phyloP scores from a whole-genome alignment of 1,139 yeast species.

The Dujonia santamariae region DNA sequence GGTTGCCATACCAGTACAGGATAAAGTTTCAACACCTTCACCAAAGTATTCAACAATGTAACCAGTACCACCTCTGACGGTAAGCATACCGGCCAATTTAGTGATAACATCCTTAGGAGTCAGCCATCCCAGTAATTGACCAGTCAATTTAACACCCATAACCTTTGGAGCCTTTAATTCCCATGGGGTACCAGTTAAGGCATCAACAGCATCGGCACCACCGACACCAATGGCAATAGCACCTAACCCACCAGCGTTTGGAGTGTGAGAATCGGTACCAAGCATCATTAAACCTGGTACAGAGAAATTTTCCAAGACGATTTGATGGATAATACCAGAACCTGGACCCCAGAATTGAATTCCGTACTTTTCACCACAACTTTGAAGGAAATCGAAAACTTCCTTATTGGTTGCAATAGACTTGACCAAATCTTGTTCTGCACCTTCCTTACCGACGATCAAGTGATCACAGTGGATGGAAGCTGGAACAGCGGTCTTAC shows the following conservation, averaged over 20 bases:
- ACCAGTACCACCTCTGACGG: constrained; percentile 98
- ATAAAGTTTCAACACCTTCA: constrained; percentile 78
- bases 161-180: constrained; percentile 95
- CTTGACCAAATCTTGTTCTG: constrained; percentile 65
- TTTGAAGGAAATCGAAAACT: constrained; percentile 87
- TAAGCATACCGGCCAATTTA: constrained; percentile 80
- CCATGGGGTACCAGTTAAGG: constrained; percentile 97
- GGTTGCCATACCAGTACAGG: constrained; percentile 99
- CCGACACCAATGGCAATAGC: constrained; percentile 98
- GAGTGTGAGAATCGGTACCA: constrained; percentile 97
- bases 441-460: constrained; percentile 94
- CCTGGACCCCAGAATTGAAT: constrained; percentile 99
- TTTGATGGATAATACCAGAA: constrained; percentile 96
- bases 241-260: constrained; percentile 97
- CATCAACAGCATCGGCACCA: constrained; percentile 99
- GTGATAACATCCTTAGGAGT: constrained; percentile 96
- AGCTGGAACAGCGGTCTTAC: constrained; percentile 84
- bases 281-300: constrained; percentile 95
- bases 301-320: constrained; percentile 90
- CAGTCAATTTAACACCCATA: constrained; percentile 88
- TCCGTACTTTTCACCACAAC: constrained; percentile 90
- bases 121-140: constrained; percentile 84
- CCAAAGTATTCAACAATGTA: constrained; percentile 94
- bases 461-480: constrained; percentile 97
- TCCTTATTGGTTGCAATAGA: constrained; percentile 87